Conservation (phyloP, 129 eudicot species). For the Lonicera japonica region DNA sequence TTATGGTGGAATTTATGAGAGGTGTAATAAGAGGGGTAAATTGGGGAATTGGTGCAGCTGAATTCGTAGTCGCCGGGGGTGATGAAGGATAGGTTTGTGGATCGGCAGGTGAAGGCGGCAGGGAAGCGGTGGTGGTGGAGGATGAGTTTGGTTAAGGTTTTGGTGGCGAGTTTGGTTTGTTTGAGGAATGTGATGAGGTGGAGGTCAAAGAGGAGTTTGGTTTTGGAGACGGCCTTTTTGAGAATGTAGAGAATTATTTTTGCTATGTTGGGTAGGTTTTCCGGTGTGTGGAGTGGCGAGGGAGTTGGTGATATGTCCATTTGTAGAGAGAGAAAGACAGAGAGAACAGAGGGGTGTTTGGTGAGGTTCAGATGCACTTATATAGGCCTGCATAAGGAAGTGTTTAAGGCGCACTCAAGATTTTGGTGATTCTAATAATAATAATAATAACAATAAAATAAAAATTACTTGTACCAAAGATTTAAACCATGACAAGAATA, state of each 20-base stretch:
- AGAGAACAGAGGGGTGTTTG: not conserved
- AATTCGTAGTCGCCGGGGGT: not conserved
- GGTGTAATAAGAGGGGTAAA: not conserved
- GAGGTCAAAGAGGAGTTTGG: not conserved
- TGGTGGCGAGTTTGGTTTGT: not conserved
- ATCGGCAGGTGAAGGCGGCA: not conserved
- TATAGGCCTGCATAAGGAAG: not conserved
- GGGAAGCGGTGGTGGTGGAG: slow-evolving; percentile 1
- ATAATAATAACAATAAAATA: too few relatives aligned
- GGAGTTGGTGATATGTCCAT: not conserved
- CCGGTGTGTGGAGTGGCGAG: not conserved
- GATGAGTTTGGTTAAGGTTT: not conserved
- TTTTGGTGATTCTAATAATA: too few relatives aligned
- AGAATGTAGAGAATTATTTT: not conserved
- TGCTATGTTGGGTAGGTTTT: not conserved
- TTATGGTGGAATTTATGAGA: not conserved
- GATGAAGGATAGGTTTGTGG: not conserved
- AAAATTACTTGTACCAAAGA: too few relatives aligned
- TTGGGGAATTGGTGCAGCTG: not conserved
- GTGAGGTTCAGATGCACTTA: not conserved
- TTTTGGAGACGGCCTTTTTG: not conserved
- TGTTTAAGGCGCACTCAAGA: too few relatives aligned
- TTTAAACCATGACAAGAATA: too few relatives aligned
- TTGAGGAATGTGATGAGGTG: not conserved
- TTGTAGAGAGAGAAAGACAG: not conserved